Conservation (phyloP, 768 basidiomycete species). For the Auriscalpium vulgare region DNA sequence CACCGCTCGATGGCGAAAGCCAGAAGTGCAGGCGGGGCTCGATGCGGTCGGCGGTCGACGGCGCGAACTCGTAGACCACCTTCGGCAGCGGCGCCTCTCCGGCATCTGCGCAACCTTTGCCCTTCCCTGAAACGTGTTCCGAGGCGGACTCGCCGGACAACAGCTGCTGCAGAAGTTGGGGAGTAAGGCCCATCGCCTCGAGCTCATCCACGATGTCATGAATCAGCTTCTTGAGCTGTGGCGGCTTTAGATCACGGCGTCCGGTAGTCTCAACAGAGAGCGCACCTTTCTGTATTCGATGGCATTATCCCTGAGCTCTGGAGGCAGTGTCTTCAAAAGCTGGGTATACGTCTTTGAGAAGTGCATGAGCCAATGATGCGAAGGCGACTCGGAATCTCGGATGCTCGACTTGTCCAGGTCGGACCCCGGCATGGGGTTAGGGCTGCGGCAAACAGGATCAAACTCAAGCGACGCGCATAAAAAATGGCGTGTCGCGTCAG, state of each 20-base stretch:
- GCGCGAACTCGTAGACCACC: slow-evolving; percentile 51
- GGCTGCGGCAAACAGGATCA: too few relatives aligned
- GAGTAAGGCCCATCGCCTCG: slow-evolving; percentile 41
- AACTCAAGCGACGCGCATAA: background rate
- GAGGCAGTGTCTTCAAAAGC: slow-evolving; percentile 58
- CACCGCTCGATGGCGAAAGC: slow-evolving; percentile 20
- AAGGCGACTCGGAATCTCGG: too few relatives aligned
- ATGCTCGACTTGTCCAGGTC: too few relatives aligned
- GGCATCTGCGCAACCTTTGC: slow-evolving; percentile 2
- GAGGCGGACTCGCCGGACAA: slow-evolving; percentile 7
- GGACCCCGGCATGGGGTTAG: too few relatives aligned
- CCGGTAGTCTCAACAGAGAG: background rate
- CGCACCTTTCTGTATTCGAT: slow-evolving; percentile 78
- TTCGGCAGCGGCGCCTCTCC: slow-evolving; percentile 14
- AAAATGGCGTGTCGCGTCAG: background rate
- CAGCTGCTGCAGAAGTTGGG: slow-evolving; percentile 22
- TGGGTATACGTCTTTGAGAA: slow-evolving; percentile 65
- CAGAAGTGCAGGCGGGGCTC: slow-evolving; percentile 54
- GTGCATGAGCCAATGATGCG: slow-evolving; percentile 40
- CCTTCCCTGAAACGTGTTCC: slow-evolving; percentile 19
- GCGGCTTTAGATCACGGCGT: background rate
- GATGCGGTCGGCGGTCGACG: slow-evolving; percentile 34
- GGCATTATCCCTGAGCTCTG: slow-evolving; percentile 67
- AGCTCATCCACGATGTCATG: slow-evolving; percentile 78
- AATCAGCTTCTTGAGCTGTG: slow-evolving; percentile 84